A percentile compares a stretch with the other conserved stretches of the same genome.
phyloP scores from a whole-genome alignment of 306 rosid species.

The Senna siamea region DNA sequence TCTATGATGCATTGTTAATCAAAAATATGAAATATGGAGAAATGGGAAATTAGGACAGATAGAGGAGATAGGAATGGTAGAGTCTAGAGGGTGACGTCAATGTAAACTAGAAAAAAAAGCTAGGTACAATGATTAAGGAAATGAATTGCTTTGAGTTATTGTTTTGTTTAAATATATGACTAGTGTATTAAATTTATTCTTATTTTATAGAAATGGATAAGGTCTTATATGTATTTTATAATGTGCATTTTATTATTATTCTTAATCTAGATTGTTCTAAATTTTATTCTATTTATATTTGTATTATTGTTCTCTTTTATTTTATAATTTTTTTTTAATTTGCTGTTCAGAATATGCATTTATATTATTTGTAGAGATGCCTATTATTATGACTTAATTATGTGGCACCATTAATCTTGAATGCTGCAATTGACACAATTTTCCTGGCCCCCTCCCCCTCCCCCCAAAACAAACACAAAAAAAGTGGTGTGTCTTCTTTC shows the following conservation, averaged over 20 bases:
- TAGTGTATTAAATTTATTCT: not conserved
- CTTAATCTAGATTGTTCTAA: not conserved
- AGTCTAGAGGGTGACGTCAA: slow-evolving; percentile 5
- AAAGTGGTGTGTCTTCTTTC: slow-evolving; percentile 94
- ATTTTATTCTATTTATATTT: not conserved
- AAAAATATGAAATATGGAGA: not conserved
- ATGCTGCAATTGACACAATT: slow-evolving; percentile 34
- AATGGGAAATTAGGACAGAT: slow-evolving; percentile 1
- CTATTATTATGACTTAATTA: not conserved
- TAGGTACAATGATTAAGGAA: too few species aligned
- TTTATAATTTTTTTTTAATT: not conserved
- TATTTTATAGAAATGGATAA: not conserved
- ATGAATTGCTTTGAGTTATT: too few species aligned
- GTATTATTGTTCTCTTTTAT: not conserved
- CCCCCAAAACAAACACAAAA: slow-evolving; percentile 39
- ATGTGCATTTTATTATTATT: not conserved
- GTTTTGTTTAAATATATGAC: not conserved
- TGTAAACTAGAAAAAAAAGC: not conserved
- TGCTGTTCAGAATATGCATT: slow-evolving; percentile 4
- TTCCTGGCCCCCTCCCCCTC: slow-evolving; percentile 32
- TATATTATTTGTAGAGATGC: slow-evolving; percentile 1
- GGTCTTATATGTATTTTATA: not conserved
- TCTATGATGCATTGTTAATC: not conserved
- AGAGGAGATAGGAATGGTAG: not conserved
- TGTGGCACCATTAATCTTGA: not conserved